Conservation (phyloP, 1,284 basidiomycete species). For the Apiotrichum veenhuisii region DNA sequence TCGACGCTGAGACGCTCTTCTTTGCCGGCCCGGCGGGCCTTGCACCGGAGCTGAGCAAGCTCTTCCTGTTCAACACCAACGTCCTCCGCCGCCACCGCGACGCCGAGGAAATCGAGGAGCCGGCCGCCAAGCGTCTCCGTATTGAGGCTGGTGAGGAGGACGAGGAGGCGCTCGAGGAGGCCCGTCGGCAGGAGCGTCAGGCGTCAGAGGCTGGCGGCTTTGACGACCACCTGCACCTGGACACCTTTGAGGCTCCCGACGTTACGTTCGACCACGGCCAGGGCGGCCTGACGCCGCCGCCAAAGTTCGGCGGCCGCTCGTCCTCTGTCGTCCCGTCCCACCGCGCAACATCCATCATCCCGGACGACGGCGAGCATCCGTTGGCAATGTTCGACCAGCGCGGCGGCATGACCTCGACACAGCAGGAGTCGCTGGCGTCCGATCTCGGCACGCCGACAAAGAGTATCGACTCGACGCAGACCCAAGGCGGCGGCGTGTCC, state of each 20-base stretch:
- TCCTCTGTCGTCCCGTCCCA: constrained; percentile 33
- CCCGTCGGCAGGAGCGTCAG: constrained; percentile 48
- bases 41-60: constrained; percentile 69
- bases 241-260: constrained; percentile 18
- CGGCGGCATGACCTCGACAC: neutral
- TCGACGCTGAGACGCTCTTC: constrained; percentile 65
- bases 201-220: constrained; percentile 17
- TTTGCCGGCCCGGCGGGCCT: constrained; percentile 67
- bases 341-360: constrained; percentile 39
- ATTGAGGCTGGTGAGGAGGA: constrained; percentile 8
- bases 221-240: constrained; percentile 9
- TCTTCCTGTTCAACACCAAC: constrained; percentile 75
- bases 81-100: constrained; percentile 49
- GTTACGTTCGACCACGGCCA: constrained; percentile 16
- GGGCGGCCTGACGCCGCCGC: neutral
- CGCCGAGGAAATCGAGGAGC: constrained; percentile 46
- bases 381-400: constrained; percentile 78
- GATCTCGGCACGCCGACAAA: constrained; percentile 6
- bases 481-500: constrained; percentile 62
- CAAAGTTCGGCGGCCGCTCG: constrained; percentile 12
- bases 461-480: neutral
- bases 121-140: constrained; percentile 33
- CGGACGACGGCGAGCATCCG: constrained; percentile 57
- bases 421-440: constrained; percentile 1
- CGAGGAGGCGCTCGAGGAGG: constrained; percentile 57